These are phyloP conservation scores for Purshia tridentata DNA, from an alignment of 306 rosid genomes.

Conservation along the genomic window DNA sequence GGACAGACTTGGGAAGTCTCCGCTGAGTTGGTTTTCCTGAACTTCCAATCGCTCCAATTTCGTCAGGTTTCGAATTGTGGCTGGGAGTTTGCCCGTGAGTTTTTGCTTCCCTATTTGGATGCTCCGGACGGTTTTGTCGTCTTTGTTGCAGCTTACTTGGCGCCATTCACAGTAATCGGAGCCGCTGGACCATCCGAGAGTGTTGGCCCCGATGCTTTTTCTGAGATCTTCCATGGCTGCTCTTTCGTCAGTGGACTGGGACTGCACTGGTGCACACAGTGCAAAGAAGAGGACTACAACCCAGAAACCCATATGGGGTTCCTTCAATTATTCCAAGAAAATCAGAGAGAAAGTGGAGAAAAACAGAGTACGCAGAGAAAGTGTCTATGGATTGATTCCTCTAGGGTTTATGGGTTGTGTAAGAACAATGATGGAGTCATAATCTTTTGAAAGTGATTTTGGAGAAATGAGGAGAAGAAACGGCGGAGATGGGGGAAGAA, in stretches of 20 bases:
- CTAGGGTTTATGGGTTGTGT: not conserved
- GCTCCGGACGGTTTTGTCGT: conserved; percentile 26
- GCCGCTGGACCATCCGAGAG: conserved; percentile 50
- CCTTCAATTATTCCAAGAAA: conserved; percentile 27
- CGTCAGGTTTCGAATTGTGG: conserved; percentile 39
- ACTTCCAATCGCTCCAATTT: conserved; percentile 49
- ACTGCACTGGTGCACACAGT: not conserved
- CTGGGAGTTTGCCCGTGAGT: conserved; percentile 61
- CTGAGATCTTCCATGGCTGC: conserved; percentile 45
- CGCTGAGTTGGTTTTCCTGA: conserved; percentile 47
- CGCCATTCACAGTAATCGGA: conserved; percentile 56
- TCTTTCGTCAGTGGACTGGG: conserved; percentile 47
- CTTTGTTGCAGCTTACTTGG: conserved; percentile 27
- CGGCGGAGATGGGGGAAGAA: conserved; percentile 12
- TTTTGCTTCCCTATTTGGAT: conserved; percentile 57
- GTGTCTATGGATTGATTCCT: not conserved
- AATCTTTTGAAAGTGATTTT: too few species aligned
- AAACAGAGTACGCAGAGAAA: not conserved
- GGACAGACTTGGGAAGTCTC: conserved; percentile 56
- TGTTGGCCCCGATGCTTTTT: conserved; percentile 28
- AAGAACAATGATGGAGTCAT: not conserved
- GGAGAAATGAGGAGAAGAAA: not conserved
- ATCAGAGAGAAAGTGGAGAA: not conserved
- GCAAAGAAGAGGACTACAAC: conserved; percentile 7
- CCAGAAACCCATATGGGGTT: conserved; percentile 32